Conservation (phyloP, 208 protist species). For the Leishmania braziliensis region DNA sequence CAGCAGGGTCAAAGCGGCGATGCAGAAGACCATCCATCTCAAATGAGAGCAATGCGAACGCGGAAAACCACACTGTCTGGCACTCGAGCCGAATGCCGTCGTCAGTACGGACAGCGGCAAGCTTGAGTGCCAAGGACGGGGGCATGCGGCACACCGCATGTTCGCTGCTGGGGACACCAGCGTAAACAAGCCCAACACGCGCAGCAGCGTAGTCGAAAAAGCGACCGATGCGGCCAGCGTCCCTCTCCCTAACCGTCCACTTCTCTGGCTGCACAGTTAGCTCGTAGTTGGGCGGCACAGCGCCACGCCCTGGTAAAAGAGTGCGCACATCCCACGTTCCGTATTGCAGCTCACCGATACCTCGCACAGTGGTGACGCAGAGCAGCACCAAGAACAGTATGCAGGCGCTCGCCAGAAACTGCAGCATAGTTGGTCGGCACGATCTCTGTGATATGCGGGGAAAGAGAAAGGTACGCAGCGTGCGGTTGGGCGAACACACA, state of each 20-base stretch:
- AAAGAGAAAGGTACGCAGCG: background rate
- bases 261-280: slow-evolving; percentile 6
- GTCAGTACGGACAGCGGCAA: background rate
- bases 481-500: background rate
- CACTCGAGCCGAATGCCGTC: slow-evolving; percentile 8
- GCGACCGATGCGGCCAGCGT: background rate
- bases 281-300: slow-evolving; percentile 22
- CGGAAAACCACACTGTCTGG: slow-evolving; percentile 6
- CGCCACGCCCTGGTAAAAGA: slow-evolving; percentile 24
- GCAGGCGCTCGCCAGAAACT: background rate
- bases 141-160: slow-evolving; percentile 16
- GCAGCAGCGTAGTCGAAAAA: slow-evolving; percentile 11
- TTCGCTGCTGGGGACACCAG: slow-evolving; percentile 16
- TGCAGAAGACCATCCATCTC: slow-evolving; percentile 9
- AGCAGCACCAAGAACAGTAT: background rate
- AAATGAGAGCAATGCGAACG: slow-evolving; percentile 1
- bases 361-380: background rate
- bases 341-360: background rate
- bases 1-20: slow-evolving; percentile 13
- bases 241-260: slow-evolving; percentile 11
- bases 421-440: background rate
- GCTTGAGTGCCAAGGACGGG: background rate
- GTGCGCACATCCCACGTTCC: slow-evolving; percentile 34
- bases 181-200: slow-evolving; percentile 20
- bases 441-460: background rate